Percentiles rank a stretch among this genome's conserved stretches.
phyloP scores from a whole-genome alignment of 176 grass and related monocot species.

The Aegilops bicornis region DNA sequence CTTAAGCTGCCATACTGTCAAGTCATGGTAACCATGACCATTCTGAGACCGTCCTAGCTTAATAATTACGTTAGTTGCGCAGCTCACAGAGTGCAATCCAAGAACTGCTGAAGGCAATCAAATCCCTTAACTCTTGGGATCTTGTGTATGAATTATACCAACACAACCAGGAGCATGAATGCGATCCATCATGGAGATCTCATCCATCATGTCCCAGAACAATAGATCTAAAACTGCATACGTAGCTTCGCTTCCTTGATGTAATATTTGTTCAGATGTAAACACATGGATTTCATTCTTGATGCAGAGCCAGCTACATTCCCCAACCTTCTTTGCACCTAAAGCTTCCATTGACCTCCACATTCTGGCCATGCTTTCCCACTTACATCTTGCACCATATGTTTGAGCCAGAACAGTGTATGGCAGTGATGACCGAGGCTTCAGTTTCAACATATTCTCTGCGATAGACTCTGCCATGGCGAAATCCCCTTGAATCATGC shows the following conservation, averaged over 20 bases:
- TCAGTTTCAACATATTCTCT: slow-evolving; percentile 60
- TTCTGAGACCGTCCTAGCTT: background rate
- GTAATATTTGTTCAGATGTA: slow-evolving; percentile 55
- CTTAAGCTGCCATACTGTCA: slow-evolving; percentile 3
- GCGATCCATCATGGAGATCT: slow-evolving; percentile 27
- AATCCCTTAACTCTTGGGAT: slow-evolving; percentile 5
- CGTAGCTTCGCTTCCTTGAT: slow-evolving; percentile 56
- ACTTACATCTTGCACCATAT: slow-evolving; percentile 68
- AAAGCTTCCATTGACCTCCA: slow-evolving; percentile 68
- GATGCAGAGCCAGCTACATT: slow-evolving; percentile 75
- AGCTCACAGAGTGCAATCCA: background rate
- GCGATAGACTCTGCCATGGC: slow-evolving; percentile 57
- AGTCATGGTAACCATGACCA: background rate
- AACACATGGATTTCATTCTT: slow-evolving; percentile 67
- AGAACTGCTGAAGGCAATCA: slow-evolving; percentile 15
- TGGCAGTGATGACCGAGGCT: slow-evolving; percentile 49
- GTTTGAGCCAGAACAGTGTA: slow-evolving; percentile 62
- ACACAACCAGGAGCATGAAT: slow-evolving; percentile 8
- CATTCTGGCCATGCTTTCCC: slow-evolving; percentile 82
- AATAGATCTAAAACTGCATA: slow-evolving; percentile 56
- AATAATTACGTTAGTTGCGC: background rate
- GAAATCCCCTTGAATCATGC: slow-evolving; percentile 50
- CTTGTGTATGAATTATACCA: background rate
- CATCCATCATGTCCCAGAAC: slow-evolving; percentile 53
- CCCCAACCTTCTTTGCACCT: slow-evolving; percentile 49